Conservation (phyloP, 371 early-diverging fungal species). For the Parasitella parasitica region DNA sequence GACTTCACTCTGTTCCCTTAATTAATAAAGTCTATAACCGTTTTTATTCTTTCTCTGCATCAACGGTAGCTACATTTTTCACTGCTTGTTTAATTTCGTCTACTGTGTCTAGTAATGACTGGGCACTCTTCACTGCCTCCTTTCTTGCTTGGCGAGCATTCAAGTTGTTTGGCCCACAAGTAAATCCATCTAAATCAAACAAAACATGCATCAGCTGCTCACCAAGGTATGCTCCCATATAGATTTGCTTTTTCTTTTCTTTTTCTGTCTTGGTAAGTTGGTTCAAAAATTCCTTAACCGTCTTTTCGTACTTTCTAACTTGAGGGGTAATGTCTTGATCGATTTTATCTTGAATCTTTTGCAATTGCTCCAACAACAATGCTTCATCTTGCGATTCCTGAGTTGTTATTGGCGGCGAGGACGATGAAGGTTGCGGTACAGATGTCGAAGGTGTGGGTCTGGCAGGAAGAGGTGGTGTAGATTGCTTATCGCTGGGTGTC, state of each 20-base stretch:
- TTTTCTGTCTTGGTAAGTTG: not conserved
- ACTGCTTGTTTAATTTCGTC: constrained; percentile 28
- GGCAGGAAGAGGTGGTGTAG: not conserved
- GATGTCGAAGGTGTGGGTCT: not conserved
- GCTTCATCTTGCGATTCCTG: not conserved
- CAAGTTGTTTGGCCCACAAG: constrained; percentile 10
- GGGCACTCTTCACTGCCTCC: constrained; percentile 13
- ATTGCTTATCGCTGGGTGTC: not conserved
- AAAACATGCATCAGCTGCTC: constrained; percentile 29
- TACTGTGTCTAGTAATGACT: constrained; percentile 20
- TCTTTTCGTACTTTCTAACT: constrained; percentile 19
- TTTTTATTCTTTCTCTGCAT: not conserved
- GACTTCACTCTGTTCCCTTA: constrained; percentile 22
- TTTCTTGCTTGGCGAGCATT: constrained; percentile 24
- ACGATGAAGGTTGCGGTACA: not conserved
- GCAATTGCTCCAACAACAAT: constrained; percentile 1
- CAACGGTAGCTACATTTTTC: constrained; percentile 4
- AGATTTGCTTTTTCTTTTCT: constrained; percentile 20
- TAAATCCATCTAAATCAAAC: constrained; percentile 21
- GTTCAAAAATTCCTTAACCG: constrained; percentile 7
- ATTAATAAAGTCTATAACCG: not conserved
- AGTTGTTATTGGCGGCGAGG: not conserved
- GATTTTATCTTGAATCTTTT: constrained; percentile 6
- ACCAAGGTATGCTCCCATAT: constrained; percentile 17
- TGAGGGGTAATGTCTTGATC: constrained; percentile 8